Percentiles rank a stretch among this genome's conserved stretches.
Evolutionary conservation across 2,329 filamentous ascomycete species (phyloP).

Genomic region (Metarhizium humberi): DNA sequence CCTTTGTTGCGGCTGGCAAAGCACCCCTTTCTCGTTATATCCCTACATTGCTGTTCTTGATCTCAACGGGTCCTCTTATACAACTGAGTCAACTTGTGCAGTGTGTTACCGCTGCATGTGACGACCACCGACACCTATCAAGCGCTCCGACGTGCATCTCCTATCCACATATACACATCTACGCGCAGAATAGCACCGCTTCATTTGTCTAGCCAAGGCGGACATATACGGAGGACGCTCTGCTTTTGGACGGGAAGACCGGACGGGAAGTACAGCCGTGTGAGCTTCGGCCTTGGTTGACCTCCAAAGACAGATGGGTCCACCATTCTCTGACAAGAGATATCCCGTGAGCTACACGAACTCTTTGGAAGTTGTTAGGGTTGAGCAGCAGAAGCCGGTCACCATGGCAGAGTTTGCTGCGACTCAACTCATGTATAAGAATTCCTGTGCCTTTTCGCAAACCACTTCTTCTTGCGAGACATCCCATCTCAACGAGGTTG

Average conservation of each 20-base stretch:
- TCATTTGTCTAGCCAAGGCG: neutral
- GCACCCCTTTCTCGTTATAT: neutral
- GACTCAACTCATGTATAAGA: conserved; percentile 15
- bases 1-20: neutral
- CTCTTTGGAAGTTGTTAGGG: conserved; percentile 11
- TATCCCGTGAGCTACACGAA: conserved; percentile 24
- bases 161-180: neutral
- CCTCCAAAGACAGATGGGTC: conserved; percentile 15
- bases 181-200: neutral
- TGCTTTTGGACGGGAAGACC: neutral
- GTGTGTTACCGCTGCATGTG: neutral
- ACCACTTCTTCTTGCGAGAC: conserved; percentile 14
- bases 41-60: neutral
- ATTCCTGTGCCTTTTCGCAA: conserved; percentile 13
- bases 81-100: neutral
- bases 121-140: neutral
- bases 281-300: conserved; percentile 8
- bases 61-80: neutral
- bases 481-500: neutral
- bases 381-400: conserved; percentile 20
- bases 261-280: neutral
- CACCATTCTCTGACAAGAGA: conserved; percentile 18
- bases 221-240: neutral
- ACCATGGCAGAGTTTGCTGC: conserved; percentile 16
- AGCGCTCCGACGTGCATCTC: neutral